Base-by-base conservation (phyloP, 345 rosid species). In the Camelina laxa region DNA sequence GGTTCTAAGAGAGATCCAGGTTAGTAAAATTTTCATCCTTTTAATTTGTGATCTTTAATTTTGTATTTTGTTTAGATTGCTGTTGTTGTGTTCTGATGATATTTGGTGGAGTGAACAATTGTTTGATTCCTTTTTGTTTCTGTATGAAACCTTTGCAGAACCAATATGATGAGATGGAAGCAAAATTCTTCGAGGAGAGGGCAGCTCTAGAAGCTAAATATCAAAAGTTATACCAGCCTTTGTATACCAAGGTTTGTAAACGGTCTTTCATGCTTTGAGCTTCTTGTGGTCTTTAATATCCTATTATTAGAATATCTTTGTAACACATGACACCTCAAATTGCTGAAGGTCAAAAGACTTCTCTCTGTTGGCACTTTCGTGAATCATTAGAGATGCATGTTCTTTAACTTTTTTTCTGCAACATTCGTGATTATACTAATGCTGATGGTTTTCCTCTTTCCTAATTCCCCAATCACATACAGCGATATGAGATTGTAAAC, bases 401-500 rank as follows among this genome's bases (percentile, higher is more conserved):
- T 51, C 14, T 55, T 8, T 42, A 2, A 8, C 4, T 14, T 64
- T 13, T 72, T 4, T n/a, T 30, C 49, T 30, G 48, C 15, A 45
- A 35, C 48, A 21, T 74, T 6, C 8, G 3, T 24, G 51, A 10
- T 14, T 42, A 16, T 5, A 31, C 21, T 59, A 48, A n/a, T 56
- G 15, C 12, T 38, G n/a, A 59, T 75, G 63, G 14, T 41, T 69
- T 63, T 24, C 21, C 22, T 12, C 15, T 17, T 41, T 63, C 13
- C 33, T 68, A 51, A 17, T 19, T 44, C 39, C 12, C 30, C 7
- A n/a, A 20, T 51, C 50, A 31, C 35, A 5, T 82, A 68, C 84
- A 96, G 98, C 80, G 99, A n/a, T 91, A 79, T 58, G 91, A 91
- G n/a, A 91, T 96, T 42, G 98, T 96, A 70, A 96, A 83, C 70